Evolutionary conservation across 768 basidiomycete species (phyloP), one percentile per base, ranked within the genome.

Genomic region (Pleurotus djamor): DNA sequence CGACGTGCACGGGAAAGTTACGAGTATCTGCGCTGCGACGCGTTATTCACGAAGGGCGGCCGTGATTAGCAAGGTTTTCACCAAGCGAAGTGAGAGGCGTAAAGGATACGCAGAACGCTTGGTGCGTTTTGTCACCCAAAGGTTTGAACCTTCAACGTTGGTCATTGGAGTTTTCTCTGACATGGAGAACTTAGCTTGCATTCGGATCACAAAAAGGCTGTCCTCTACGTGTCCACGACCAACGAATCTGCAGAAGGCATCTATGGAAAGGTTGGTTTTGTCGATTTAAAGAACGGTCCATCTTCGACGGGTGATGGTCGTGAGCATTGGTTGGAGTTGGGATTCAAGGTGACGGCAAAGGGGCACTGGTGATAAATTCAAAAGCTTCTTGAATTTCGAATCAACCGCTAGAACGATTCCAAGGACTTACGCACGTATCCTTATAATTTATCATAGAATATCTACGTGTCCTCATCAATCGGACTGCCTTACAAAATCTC

Each of bases 61-160:
- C 12, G 82, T 81, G 2, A 83, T 85, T 63, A 83, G 83, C 6
- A 86, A 85, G 67, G 83, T 85, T 1, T 83, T 80, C 65, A 86
- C 84, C 16, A 74, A 76, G 35, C 72, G 75, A 0, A 64, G 65
- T 28, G 82, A 74, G 74, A 68, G 83, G 58, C 70, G 77, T 10
- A 68, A 66, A 36, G 80, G 85, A 5, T 79, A 78, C 65, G 85
- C 83, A 13, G 80, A 82, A 66, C 72, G 73, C 48, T 67, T 86
- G 38, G 85, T 86, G 13, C 73, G 77, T 28, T 68, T 69, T 59
- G 81, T 84, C 28, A 79, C 79, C 49, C 67, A 65, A 13, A 71
- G 67, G 81, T 82, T 51, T 62, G 80, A 35, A 21, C 16, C 21
- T 34, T 16, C 4, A 58, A 13, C 32, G 44, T 48, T 44, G 50